phyloP scores from a whole-genome alignment of 306 rosid species.

The Adenanthera pavonina region DNA sequence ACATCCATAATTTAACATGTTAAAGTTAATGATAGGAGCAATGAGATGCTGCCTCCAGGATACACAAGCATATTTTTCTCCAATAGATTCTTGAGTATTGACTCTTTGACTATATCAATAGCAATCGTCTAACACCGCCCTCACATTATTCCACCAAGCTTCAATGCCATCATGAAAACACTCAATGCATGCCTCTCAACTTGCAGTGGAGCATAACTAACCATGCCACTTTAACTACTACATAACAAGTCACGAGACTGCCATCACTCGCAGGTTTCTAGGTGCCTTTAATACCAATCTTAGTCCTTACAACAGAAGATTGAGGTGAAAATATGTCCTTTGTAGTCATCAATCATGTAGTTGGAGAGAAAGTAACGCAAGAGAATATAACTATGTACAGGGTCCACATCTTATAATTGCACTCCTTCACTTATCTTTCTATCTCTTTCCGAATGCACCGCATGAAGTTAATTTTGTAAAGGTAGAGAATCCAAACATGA shows the following conservation, averaged over 20 bases:
- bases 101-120: background rate
- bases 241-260: no score
- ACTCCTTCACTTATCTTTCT: no score
- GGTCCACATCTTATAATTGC: no score
- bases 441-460: no score
- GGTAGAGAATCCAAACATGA: no score
- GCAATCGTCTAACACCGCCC: background rate
- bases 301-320: background rate
- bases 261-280: background rate
- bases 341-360: no score
- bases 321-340: no score
- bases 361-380: no score
- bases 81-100: background rate
- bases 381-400: no score
- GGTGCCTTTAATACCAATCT: background rate
- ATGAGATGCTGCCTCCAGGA: background rate
- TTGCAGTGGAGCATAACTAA: background rate
- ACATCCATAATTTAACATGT: constrained; percentile 16
- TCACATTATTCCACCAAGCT: background rate
- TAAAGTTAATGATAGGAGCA: background rate
- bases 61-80: background rate
- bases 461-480: no score
- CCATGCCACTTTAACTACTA: background rate
- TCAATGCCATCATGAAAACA: background rate
- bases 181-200: background rate